Evolutionary conservation across 2,329 filamentous ascomycete genomes (phyloP).

Genomic region (Fonsecaea nubica): DNA sequence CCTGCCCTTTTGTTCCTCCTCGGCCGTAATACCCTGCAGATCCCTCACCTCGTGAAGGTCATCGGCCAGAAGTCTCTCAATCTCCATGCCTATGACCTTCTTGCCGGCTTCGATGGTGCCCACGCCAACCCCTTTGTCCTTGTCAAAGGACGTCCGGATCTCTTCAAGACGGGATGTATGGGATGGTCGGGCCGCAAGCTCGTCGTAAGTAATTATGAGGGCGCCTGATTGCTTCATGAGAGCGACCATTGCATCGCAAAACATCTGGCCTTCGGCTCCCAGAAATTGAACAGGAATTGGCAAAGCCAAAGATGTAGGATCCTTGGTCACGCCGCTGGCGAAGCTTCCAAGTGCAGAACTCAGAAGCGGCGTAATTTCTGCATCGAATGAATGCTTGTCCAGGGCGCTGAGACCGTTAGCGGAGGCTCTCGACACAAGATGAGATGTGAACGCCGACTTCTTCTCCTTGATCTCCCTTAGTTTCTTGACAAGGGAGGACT

Average conservation of each 20-base stretch:
- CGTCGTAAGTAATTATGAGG: slow-evolving; percentile 27
- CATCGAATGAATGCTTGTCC: slow-evolving; percentile 23
- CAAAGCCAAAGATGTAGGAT: not conserved
- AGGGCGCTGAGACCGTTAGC: slow-evolving; percentile 13
- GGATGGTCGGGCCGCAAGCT: slow-evolving; percentile 18
- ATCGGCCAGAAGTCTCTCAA: slow-evolving; percentile 30
- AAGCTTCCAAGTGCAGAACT: slow-evolving; percentile 23
- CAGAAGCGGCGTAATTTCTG: slow-evolving; percentile 27
- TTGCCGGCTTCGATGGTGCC: slow-evolving; percentile 28
- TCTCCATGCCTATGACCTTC: slow-evolving; percentile 21
- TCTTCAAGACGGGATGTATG: slow-evolving; percentile 21
- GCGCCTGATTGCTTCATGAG: slow-evolving; percentile 29
- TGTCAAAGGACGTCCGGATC: slow-evolving; percentile 24
- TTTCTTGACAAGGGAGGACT: slow-evolving; percentile 19
- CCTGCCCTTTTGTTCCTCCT: slow-evolving; percentile 31
- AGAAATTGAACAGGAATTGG: slow-evolving; percentile 27
- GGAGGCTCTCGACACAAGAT: not conserved
- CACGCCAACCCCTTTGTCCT: slow-evolving; percentile 27
- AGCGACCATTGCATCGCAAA: slow-evolving; percentile 21
- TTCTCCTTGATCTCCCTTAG: slow-evolving; percentile 24
- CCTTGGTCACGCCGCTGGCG: slow-evolving; percentile 3
- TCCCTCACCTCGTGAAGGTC: slow-evolving; percentile 25
- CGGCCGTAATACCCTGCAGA: slow-evolving; percentile 18
- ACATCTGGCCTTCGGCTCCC: slow-evolving; percentile 30
- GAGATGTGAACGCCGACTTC: slow-evolving; percentile 12